Base-by-base conservation (phyloP, 2,329 filamentous ascomycete species). In the Neofusicoccum sp. region DNA sequence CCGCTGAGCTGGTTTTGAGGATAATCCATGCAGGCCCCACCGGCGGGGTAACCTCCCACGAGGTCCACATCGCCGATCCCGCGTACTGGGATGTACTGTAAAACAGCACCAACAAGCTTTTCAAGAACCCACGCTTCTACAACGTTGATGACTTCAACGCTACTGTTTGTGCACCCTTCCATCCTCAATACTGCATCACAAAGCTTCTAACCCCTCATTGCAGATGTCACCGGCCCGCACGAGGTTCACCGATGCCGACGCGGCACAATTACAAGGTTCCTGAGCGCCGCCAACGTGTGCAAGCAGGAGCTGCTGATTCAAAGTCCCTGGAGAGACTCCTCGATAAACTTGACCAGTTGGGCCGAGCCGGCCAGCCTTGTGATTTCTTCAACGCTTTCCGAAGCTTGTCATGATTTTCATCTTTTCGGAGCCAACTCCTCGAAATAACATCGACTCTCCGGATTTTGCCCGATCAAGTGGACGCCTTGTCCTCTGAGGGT, bases 41-140 rank as follows among this genome's bases (percentile, higher is more conserved):
- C 14, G 69, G 74, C 1, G 71, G 73, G 37, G 72, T 75, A 65
- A 74, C 67, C 39, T 72, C 72, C 6, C 60, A 71, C 47, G 73
- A 76, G 66, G 62, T 75, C 6, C 71, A 67, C 22, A 69, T 74
- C 52, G 56, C 62, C 3, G 71, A 73, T 52, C 65, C 68, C 2
- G 37, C 64, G 8, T 76, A 74, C 63, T 72, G 67, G n/a, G 54
- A 58, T 22, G 33, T 52, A n/a, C 43, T 64, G 3, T 64, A 58
- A 44, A 47, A 50, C 16, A 41, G 34, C 14, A 39, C 48, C 2
- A 44, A 43, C 31, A 58, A 49, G 34, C 28, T 41, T n/a, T 44
- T 48, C 41, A 69, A 68, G 58, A 50, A 66, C 48, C 45, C 6
- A 3, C 29, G 9, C 6, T 54, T 47, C 47, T 62, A 62, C 39